These are phyloP conservation scores for Albugo laibachii DNA, from an alignment of 352 stramenopile genomes.

Conservation along the genomic window DNA sequence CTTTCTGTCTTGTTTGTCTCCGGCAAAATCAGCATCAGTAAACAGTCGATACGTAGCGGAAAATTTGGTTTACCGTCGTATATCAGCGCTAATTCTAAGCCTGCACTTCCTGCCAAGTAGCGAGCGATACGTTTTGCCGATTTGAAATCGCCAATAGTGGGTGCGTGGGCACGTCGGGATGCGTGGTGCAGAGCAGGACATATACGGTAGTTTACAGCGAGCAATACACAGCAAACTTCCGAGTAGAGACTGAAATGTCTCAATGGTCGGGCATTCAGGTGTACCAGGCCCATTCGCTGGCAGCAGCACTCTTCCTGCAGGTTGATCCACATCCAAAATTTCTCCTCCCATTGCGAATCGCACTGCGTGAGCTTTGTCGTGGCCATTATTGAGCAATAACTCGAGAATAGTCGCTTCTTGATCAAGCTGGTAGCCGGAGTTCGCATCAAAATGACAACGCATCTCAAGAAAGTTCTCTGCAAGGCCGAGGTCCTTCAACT, in stretches of 20 bases:
- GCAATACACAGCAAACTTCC: background rate
- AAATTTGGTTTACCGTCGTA: background rate
- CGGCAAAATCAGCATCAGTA: background rate
- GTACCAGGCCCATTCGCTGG: background rate
- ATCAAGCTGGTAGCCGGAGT: constrained; percentile 4
- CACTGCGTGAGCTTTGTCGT: constrained; percentile 6
- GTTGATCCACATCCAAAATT: background rate
- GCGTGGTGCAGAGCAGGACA: background rate
- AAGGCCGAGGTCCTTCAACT: constrained; percentile 13
- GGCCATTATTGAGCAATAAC: constrained; percentile 4
- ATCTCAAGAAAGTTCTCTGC: constrained; percentile 14
- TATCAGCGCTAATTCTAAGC: background rate
- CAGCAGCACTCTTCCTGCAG: constrained; percentile 2
- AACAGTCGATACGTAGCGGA: background rate
- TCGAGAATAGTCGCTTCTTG: constrained; percentile 10
- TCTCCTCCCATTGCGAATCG: constrained; percentile 5
- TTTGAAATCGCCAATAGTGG: background rate
- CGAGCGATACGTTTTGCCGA: background rate
- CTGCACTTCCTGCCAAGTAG: background rate
- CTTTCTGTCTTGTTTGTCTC: background rate
- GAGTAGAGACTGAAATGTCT: background rate
- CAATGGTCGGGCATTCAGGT: background rate
- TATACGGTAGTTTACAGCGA: background rate
- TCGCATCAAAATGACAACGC: constrained; percentile 3
- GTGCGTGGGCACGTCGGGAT: background rate